Base-by-base conservation (phyloP, 495 filamentous ascomycete genomes). In the Aspergillus sparsus region DNA sequence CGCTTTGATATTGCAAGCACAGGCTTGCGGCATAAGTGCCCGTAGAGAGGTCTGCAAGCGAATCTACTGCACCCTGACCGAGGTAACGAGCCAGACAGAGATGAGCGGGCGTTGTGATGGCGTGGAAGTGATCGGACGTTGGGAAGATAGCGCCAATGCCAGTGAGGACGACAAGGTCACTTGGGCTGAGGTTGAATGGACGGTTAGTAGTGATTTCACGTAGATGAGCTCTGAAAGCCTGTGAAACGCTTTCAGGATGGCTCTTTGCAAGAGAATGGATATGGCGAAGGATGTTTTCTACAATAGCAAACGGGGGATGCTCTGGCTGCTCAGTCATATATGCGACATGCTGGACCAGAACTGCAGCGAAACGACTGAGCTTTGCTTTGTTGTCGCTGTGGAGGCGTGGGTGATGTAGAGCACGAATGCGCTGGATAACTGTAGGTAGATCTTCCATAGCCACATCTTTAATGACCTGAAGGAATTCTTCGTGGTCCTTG, bases 51-150 rank as follows among this genome's bases (percentile, higher is more conserved):
- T 92, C 88, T 27, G 77, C 66, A 6, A 91, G 72, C 3, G 72
- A 71, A 42, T 82, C 80, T 0, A 90, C 88, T 32, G 85, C 76
- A 50, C 84, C 89, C 64, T 95, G 85, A 0, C 87, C 90, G n/a
- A 98, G 79, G 68, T 89, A 97, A 49, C 89, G 83, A 33, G 84
- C 82, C 70, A 98, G 89, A 52, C 70, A 83, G 7, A 97, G 82
- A 68, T 90, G 88, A 1, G 93, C 89, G 0, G 94, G 94, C 5
- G 94, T 98, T 49, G 89, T 86, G 13, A 98, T 89, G 56, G 92
- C 88, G 64, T 98, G 94, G 72, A 97, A 98, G 71, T 96, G 91
- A 74, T 99, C 94, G 0, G 91, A 96, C 0, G 95, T 96, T 6
- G 95, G 92, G 70, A 95, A 99, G 59, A 93, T 89, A 7, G 86